phyloP scores from a whole-genome alignment of 2,329 filamentous ascomycete species.

The Fusarium scirpi region DNA sequence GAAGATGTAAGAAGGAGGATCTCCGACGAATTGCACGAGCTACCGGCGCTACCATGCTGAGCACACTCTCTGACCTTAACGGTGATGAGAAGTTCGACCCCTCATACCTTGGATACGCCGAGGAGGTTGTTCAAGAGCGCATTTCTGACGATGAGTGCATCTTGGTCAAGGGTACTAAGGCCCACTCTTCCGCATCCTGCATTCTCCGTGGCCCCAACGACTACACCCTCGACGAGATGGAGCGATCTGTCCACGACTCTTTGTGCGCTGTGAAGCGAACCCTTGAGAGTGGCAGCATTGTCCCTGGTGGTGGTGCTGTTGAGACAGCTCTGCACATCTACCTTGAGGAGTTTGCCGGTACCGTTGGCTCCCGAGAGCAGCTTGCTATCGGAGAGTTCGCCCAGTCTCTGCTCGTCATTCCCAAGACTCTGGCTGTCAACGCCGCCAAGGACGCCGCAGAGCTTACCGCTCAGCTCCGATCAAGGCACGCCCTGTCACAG shows the following conservation, averaged over 20 bases:
- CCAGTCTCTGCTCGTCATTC: slow-evolving; percentile 91
- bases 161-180: slow-evolving; percentile 93
- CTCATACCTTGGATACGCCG: slow-evolving; percentile 88
- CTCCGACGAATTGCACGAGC: slow-evolving; percentile 94
- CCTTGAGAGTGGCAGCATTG: slow-evolving; percentile 94
- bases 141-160: slow-evolving; percentile 99
- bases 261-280: slow-evolving; percentile 97
- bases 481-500: slow-evolving; percentile 93
- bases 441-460: slow-evolving; percentile 97
- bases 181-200: slow-evolving; percentile 92
- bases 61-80: slow-evolving; percentile 94
- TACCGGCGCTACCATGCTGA: slow-evolving; percentile 91
- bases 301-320: slow-evolving; percentile 94
- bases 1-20: slow-evolving; percentile 99
- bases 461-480: slow-evolving; percentile 93
- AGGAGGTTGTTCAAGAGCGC: slow-evolving; percentile 97
- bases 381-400: slow-evolving; percentile 98
- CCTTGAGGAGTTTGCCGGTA: slow-evolving; percentile 97
- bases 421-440: slow-evolving; percentile 96
- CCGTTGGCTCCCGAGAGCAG: slow-evolving; percentile 96
- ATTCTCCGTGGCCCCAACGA: slow-evolving; percentile 97
- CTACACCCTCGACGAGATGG: slow-evolving; percentile 98
- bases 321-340: slow-evolving; percentile 99
- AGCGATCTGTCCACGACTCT: slow-evolving; percentile 97
- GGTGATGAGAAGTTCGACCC: slow-evolving; percentile 97